phyloP scores from a whole-genome alignment of 139 green algal genomes.

The Axilococcus clingmanii region DNA sequence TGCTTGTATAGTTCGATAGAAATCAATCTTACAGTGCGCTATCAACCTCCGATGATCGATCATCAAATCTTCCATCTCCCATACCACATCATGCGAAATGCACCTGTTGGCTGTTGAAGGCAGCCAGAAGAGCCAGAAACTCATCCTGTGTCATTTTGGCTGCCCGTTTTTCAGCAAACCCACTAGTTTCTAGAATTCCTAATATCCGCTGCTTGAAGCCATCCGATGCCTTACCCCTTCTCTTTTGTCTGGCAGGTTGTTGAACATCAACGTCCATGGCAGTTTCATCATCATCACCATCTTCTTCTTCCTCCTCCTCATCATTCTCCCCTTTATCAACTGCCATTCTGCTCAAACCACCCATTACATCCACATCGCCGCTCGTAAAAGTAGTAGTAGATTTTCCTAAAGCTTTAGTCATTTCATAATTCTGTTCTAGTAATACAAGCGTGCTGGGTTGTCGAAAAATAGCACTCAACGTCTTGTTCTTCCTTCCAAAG shows the following conservation, averaged over 20 bases:
- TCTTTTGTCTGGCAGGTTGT: not conserved
- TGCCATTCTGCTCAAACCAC: slow-evolving; percentile 13
- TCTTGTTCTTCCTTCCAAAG: slow-evolving; percentile 97
- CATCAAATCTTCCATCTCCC: slow-evolving; percentile 1
- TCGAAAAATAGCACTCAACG: slow-evolving; percentile 83
- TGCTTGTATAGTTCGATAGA: no score
- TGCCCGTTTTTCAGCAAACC: slow-evolving; percentile 63
- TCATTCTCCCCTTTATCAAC: slow-evolving; percentile 21
- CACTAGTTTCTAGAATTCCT: slow-evolving; percentile 49
- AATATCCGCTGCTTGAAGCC: slow-evolving; percentile 70
- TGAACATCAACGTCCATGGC: slow-evolving; percentile 3
- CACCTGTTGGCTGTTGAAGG: slow-evolving; percentile 86
- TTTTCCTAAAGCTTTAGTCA: slow-evolving; percentile 24
- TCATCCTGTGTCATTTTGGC: slow-evolving; percentile 94
- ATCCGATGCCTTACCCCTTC: slow-evolving; percentile 24
- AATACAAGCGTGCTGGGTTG: slow-evolving; percentile 52
- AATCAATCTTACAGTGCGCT: no score
- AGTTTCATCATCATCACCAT: slow-evolving; percentile 12
- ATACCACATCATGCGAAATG: slow-evolving; percentile 73
- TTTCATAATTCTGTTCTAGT: slow-evolving; percentile 69
- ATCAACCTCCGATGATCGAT: no score
- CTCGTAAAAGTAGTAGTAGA: not conserved
- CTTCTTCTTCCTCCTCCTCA: slow-evolving; percentile 22
- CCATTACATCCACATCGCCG: not conserved
- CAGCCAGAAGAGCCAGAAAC: slow-evolving; percentile 81